Evolutionary conservation across 108 stramenopile species (phyloP).

Genomic region (Nitzschia sp.): DNA sequence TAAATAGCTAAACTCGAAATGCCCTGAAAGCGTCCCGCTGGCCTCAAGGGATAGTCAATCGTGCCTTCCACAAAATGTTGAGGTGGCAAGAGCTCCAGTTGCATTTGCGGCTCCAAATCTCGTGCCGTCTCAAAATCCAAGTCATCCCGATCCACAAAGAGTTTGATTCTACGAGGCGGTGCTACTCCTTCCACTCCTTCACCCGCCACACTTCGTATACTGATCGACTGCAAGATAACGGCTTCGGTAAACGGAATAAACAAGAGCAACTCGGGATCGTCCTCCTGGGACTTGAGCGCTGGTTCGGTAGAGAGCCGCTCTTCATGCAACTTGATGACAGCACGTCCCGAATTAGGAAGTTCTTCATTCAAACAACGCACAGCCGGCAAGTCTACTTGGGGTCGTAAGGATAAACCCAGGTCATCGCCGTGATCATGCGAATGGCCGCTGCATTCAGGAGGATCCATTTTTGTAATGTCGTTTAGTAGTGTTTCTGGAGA

Average conservation of each 20-base stretch:
- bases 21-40: conserved; percentile 82
- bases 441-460: conserved; percentile 72
- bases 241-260: conserved; percentile 80
- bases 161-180: conserved; percentile 58
- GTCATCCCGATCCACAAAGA: conserved; percentile 77
- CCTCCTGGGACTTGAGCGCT: conserved; percentile 61
- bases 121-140: conserved; percentile 85
- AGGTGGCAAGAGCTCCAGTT: conserved; percentile 66
- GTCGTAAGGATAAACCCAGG: conserved; percentile 69
- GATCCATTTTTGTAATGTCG: too few species aligned
- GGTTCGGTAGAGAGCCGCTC: conserved; percentile 65
- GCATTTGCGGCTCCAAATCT: conserved; percentile 61
- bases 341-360: conserved; percentile 43
- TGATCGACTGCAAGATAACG: conserved; percentile 63
- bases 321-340: conserved; percentile 79
- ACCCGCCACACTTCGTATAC: conserved; percentile 36
- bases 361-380: conserved; percentile 86
- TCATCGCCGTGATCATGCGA: conserved; percentile 78
- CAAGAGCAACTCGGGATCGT: conserved; percentile 81
- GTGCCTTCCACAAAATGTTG: conserved; percentile 73
- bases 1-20: conserved; percentile 76
- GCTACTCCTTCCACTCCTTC: conserved; percentile 11
- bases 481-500: too few species aligned
- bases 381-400: conserved; percentile 60
- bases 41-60: conserved; percentile 83